Evolutionary conservation across 345 rosid genomes (phyloP).

Genomic region (Eutrema japonicum): DNA sequence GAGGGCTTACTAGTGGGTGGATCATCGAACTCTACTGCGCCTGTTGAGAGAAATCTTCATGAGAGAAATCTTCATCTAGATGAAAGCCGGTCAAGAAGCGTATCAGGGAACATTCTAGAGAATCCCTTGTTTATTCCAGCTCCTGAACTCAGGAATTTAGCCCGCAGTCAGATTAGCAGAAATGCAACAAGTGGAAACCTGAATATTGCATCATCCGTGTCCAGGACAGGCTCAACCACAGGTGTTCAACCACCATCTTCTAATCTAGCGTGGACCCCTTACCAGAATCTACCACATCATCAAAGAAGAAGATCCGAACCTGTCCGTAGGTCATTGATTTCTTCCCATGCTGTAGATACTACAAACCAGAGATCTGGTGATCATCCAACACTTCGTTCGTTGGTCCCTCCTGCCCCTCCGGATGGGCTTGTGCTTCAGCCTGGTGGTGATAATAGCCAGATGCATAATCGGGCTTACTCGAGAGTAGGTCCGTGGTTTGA

Average conservation of each 20-base stretch:
- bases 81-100: slow-evolving; percentile 56
- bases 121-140: slow-evolving; percentile 58
- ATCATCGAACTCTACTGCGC: slow-evolving; percentile 49
- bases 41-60: slow-evolving; percentile 51
- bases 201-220: slow-evolving; percentile 49
- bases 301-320: slow-evolving; percentile 75
- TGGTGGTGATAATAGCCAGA: slow-evolving; percentile 56
- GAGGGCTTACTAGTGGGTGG: slow-evolving; percentile 55
- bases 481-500: slow-evolving; percentile 53
- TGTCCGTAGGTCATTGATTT: slow-evolving; percentile 71
- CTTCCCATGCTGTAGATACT: slow-evolving; percentile 49
- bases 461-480: slow-evolving; percentile 49
- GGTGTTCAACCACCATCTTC: slow-evolving; percentile 58
- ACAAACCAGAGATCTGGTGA: slow-evolving; percentile 52
- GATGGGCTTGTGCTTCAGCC: slow-evolving; percentile 60
- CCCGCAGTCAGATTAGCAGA: slow-evolving; percentile 51
- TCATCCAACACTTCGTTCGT: slow-evolving; percentile 38
- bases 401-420: slow-evolving; percentile 50
- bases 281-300: slow-evolving; percentile 54
- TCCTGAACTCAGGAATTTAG: slow-evolving; percentile 53
- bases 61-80: slow-evolving; percentile 52
- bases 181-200: slow-evolving; percentile 38
- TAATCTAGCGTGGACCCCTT: slow-evolving; percentile 54
- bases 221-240: slow-evolving; percentile 40
- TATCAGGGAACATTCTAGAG: slow-evolving; percentile 45